A percentile compares a stretch with the other conserved stretches of the same genome.
Conservation (phyloP, 345 rosid species). For the Cardamine occulta region DNA sequence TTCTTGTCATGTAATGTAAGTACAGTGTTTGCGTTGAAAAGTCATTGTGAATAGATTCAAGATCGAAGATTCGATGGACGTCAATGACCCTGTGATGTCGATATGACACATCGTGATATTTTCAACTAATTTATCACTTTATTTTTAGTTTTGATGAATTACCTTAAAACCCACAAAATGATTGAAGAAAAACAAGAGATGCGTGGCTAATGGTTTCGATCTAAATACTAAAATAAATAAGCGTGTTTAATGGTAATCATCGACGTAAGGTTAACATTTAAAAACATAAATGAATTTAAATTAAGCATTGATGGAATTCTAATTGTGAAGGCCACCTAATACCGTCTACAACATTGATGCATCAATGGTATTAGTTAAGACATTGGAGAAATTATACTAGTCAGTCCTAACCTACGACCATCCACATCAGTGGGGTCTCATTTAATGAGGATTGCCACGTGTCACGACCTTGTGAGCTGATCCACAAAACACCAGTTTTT, state of each 20-base stretch:
- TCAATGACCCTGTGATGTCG: conserved; percentile 24
- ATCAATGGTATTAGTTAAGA: not conserved
- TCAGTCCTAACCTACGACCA: not conserved
- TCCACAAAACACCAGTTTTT: too few species aligned
- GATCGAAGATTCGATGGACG: conserved; percentile 25
- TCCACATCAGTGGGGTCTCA: too few species aligned
- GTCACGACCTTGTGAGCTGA: too few species aligned
- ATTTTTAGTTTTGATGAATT: conserved; percentile 9
- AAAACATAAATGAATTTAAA: not conserved
- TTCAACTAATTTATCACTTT: not conserved
- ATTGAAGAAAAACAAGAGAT: not conserved
- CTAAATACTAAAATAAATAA: not conserved
- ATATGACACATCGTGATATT: conserved; percentile 16
- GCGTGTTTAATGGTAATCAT: not conserved
- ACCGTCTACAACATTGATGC: not conserved
- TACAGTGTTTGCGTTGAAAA: not conserved
- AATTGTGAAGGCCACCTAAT: conserved; percentile 5
- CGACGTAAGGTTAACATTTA: not conserved
- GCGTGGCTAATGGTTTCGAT: conserved; percentile 7
- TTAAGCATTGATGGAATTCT: not conserved
- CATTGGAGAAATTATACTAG: not conserved
- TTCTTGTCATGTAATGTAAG: not conserved
- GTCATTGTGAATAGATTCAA: conserved; percentile 31
- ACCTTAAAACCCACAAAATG: not conserved
- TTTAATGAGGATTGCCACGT: too few species aligned